A percentile compares a stretch with the other conserved stretches of the same genome.
These are phyloP conservation scores for Capsicum baccatum DNA, from an alignment of 257 asterid species.

Conservation along the genomic window DNA sequence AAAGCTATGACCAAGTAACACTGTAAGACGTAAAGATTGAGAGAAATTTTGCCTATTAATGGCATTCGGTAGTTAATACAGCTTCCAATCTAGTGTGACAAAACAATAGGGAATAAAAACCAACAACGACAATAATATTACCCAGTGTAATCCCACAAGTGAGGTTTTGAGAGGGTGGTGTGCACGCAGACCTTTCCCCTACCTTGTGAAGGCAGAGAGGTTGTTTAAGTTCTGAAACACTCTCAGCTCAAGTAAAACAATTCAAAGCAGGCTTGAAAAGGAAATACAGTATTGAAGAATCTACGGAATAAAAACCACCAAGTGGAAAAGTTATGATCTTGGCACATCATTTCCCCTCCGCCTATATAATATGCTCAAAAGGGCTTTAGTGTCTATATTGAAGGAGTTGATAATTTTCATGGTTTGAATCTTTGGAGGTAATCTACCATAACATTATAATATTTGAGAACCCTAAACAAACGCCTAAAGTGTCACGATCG, in stretches of 20 bases:
- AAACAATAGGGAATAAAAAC: not conserved
- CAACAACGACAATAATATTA: not conserved
- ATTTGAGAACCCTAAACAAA: slow-evolving; percentile 7
- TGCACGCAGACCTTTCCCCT: not conserved
- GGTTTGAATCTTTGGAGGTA: slow-evolving; percentile 1
- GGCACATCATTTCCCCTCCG: not conserved
- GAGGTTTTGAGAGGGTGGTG: too few species aligned
- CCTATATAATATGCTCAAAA: not conserved
- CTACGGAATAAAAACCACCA: not conserved
- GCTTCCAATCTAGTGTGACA: not conserved
- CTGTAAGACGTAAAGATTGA: not conserved
- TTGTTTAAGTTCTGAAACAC: not conserved
- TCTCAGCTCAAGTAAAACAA: not conserved
- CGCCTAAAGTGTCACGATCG: not conserved
- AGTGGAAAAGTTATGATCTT: not conserved
- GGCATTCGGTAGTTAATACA: not conserved
- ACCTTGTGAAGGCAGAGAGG: not conserved
- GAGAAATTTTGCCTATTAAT: not conserved
- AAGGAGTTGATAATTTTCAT: not conserved
- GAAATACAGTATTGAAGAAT: not conserved
- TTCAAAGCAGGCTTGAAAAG: not conserved
- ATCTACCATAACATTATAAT: not conserved
- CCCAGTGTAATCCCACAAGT: not conserved
- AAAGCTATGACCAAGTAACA: slow-evolving; percentile 1
- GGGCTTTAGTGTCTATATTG: not conserved